phyloP scores from a whole-genome alignment of 495 filamentous ascomycete species.

The Parathielavia appendiculata region DNA sequence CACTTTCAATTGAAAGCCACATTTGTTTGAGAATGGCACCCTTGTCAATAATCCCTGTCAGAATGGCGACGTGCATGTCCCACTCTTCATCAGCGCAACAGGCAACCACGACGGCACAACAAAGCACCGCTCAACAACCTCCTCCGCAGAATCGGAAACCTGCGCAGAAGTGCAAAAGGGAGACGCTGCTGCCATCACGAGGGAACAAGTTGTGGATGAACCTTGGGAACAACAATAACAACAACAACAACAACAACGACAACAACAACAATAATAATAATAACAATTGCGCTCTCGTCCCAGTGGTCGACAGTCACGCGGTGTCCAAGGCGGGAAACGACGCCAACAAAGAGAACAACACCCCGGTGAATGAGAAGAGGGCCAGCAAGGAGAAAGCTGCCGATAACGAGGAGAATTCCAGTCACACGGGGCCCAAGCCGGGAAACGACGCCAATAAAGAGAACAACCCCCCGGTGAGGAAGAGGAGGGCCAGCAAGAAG shows the following conservation, averaged over 20 bases:
- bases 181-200: not conserved
- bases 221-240: not conserved
- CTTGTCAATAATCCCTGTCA: not conserved
- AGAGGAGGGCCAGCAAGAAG: too few relatives aligned
- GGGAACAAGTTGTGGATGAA: slow-evolving; percentile 6
- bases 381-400: too few relatives aligned
- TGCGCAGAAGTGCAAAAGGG: not conserved
- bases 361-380: too few relatives aligned
- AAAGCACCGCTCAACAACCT: not conserved
- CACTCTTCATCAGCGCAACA: not conserved
- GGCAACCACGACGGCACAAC: not conserved
- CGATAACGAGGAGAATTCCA: too few relatives aligned
- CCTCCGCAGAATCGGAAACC: not conserved
- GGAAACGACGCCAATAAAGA: too few relatives aligned
- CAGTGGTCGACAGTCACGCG: too few relatives aligned
- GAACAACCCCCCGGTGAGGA: too few relatives aligned
- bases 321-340: too few relatives aligned
- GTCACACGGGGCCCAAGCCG: too few relatives aligned
- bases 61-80: not conserved
- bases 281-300: too few relatives aligned
- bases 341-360: too few relatives aligned
- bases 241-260: not conserved
- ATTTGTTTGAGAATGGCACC: not conserved
- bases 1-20: not conserved
- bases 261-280: too few relatives aligned